Conservation (phyloP, 495 filamentous ascomycete species). For the Clavariopsis aquatica region DNA sequence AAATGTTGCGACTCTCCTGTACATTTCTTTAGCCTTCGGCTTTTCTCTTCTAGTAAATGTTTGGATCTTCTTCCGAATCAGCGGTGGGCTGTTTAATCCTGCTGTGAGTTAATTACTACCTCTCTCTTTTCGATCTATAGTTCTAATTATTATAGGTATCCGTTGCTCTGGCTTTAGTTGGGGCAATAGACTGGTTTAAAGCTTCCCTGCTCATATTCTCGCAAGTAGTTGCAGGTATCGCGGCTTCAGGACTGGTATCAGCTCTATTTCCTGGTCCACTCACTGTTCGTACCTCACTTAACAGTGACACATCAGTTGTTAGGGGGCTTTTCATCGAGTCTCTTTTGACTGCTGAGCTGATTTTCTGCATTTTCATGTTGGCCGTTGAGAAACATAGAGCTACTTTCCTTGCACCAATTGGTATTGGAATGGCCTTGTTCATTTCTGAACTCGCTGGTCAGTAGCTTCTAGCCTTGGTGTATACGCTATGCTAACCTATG, state of each 20-base stretch:
- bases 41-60: conserved; percentile 77
- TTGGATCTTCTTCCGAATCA: conserved; percentile 82
- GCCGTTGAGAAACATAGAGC: conserved; percentile 79
- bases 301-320: conserved; percentile 56
- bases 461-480: no score
- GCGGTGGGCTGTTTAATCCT: conserved; percentile 81
- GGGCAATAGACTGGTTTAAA: conserved; percentile 58
- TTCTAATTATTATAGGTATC: no score
- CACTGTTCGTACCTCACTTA: conserved; percentile 61
- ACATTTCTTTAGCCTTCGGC: conserved; percentile 71
- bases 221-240: conserved; percentile 62
- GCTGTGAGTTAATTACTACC: no score
- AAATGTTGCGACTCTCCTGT: conserved; percentile 54
- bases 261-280: conserved; percentile 64
- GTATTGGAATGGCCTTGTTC: conserved; percentile 73
- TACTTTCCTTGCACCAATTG: conserved; percentile 76
- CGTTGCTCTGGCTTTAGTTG: conserved; percentile 58
- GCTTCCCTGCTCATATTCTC: conserved; percentile 53
- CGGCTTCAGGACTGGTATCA: conserved; percentile 61
- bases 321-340: conserved; percentile 79
- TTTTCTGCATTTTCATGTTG: conserved; percentile 79
- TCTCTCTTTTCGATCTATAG: no score
- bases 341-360: conserved; percentile 75
- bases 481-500: no score
- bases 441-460: conserved; percentile 66